A percentile compares a stretch with the other conserved stretches of the same genome.
Evolutionary conservation across 129 eudicot species (phyloP).

Genomic region (Cynara cardunculus): DNA sequence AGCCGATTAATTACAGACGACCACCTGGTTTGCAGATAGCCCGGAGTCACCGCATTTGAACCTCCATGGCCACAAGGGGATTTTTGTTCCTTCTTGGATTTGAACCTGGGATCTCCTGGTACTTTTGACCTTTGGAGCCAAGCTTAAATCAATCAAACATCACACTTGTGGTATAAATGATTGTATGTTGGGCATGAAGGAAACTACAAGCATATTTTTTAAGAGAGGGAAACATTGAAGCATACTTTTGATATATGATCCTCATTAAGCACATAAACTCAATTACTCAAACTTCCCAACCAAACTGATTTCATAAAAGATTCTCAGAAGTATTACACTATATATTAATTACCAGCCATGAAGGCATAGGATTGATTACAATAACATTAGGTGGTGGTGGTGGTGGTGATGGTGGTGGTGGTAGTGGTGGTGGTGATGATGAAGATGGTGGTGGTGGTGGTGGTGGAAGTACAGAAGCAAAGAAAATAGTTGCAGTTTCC

Average conservation of each 20-base stretch:
- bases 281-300: neutral
- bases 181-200: no score
- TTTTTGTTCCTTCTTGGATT: no score
- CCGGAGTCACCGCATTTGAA: no score
- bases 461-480: slow-evolving; percentile 13
- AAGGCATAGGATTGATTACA: slow-evolving; percentile 12
- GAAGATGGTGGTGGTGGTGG: neutral
- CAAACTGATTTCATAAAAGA: neutral
- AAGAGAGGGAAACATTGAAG: neutral
- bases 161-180: no score
- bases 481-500: neutral
- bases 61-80: no score
- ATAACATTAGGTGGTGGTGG: neutral
- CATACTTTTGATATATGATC: neutral
- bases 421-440: no score
- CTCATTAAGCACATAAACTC: neutral
- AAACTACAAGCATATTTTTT: no score
- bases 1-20: no score
- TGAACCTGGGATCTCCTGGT: no score
- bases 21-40: no score
- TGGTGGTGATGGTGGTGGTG: neutral
- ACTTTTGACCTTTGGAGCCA: no score
- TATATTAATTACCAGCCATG: neutral
- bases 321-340: neutral
- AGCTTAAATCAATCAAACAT: no score